Evolutionary conservation across 2,329 filamentous ascomycete genomes (phyloP), one percentile per base, ranked within the genome.

Genomic region (Nectriaceae sp.): DNA sequence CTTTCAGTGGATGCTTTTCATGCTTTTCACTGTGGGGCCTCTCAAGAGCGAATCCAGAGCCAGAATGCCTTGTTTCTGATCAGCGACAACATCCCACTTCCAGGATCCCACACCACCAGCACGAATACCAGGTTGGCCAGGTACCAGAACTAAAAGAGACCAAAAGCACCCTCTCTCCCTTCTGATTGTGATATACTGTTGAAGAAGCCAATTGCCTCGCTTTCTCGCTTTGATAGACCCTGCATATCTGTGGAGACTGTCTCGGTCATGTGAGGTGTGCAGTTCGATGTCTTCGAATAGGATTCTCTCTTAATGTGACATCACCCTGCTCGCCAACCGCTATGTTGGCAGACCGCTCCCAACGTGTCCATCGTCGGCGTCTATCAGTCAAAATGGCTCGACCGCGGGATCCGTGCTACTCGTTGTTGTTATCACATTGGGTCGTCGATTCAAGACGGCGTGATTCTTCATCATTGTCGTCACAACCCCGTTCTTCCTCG

Each of bases 351-450:
- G 33, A 36, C n/a, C 16, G n/a, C 33, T 36, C 8, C 26, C 8
- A 16, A 36, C 33, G 33, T 40, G 38, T 42, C 40, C 42, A 42
- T 37, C 40, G 16, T 21, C 24, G 46, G 49, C 49, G 46, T 49
- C 46, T 52, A 49, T 43, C 36, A n/a, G 38, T 31, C 35, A 13
- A 18, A 40, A 24, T 49, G 46, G 49, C 29, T 49, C 46, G 49
- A 52, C 46, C 11, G 38, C 31, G 38, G 29, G 46, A 18, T 21
- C 40, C n/a, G 38, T 47, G 40, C 26, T 40, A 44, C 40, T 40
- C 42, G 13, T 24, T 31, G 41, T 35, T 16, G 21, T 20, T 33
- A 42, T 38, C 40, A 45, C 42, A 48, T 44, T 51, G 45, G 41
- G 41, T 42, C 37, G 24, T 51, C 31, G 26, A 33, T 48, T 36